phyloP scores from a whole-genome alignment of 148 eudicot genomes.

The Agrostemma githago region DNA sequence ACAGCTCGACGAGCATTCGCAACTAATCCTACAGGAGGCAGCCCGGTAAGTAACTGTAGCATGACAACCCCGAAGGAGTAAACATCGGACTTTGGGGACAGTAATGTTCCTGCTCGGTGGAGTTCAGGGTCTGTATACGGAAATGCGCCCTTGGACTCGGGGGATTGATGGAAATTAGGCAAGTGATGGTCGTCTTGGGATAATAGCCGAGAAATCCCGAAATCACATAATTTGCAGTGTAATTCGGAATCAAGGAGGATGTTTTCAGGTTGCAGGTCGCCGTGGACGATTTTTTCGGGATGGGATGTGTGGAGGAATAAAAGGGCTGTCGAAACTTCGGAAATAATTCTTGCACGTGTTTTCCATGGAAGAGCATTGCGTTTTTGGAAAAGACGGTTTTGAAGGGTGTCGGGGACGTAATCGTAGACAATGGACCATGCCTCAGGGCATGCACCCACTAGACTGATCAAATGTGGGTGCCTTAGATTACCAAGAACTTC shows the following conservation, averaged over 20 bases:
- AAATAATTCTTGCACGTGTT: conserved; percentile 57
- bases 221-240: conserved; percentile 61
- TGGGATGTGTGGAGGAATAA: conserved; percentile 52
- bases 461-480: conserved; percentile 65
- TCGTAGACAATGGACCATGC: conserved; percentile 74
- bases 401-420: conserved; percentile 57
- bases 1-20: conserved; percentile 51
- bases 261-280: conserved; percentile 64
- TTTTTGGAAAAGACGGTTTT: conserved; percentile 37
- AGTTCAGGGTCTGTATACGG: conserved; percentile 75
- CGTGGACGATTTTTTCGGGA: conserved; percentile 62
- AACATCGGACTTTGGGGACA: conserved; percentile 63
- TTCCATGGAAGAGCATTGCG: conserved; percentile 59
- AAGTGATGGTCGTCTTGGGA: conserved; percentile 41
- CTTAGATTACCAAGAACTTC: conserved; percentile 53
- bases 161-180: conserved; percentile 48
- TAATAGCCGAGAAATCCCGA: conserved; percentile 49
- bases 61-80: conserved; percentile 69
- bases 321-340: conserved; percentile 62
- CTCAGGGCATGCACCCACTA: conserved; percentile 74
- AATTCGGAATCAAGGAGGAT: conserved; percentile 57
- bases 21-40: conserved; percentile 45
- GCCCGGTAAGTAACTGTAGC: conserved; percentile 66
- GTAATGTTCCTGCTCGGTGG: conserved; percentile 39
- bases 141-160: conserved; percentile 49